A percentile compares a stretch with the other conserved stretches of the same genome.
Evolutionary conservation across 495 filamentous ascomycete genomes (phyloP).

Genomic region (Bathelium albidoporum): DNA sequence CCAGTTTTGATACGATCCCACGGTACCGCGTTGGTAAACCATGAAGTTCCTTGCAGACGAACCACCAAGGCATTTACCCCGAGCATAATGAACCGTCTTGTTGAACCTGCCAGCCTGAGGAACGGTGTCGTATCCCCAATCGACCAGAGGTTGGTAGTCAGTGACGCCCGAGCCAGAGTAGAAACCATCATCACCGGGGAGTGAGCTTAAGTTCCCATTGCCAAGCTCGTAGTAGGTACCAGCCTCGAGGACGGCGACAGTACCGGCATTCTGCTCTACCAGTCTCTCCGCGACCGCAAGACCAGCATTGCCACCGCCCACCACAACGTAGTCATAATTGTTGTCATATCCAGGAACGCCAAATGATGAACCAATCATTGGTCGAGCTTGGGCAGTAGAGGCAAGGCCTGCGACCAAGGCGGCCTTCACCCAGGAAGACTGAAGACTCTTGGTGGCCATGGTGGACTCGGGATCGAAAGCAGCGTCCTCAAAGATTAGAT

Average conservation of each 20-base stretch:
- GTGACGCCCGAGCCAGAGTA: neutral
- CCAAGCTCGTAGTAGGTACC: slow-evolving; percentile 11
- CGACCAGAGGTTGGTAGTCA: slow-evolving; percentile 17
- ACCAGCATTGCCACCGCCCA: slow-evolving; percentile 19
- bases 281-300: neutral
- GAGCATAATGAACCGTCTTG: slow-evolving; percentile 19
- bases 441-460: neutral
- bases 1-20: slow-evolving; percentile 39
- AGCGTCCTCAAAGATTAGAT: too few relatives aligned
- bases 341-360: slow-evolving; percentile 7
- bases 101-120: slow-evolving; percentile 13
- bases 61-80: slow-evolving; percentile 22
- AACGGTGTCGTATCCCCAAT: slow-evolving; percentile 19
- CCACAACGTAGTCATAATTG: slow-evolving; percentile 18
- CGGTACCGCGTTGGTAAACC: slow-evolving; percentile 16
- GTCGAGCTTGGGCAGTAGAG: neutral
- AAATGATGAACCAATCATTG: slow-evolving; percentile 17
- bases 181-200: slow-evolving; percentile 11
- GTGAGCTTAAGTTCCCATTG: slow-evolving; percentile 7
- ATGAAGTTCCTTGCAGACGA: slow-evolving; percentile 5
- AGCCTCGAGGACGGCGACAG: slow-evolving; percentile 14
- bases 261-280: neutral
- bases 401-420: neutral
- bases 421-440: neutral
- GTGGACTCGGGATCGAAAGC: too few relatives aligned